Conservation (phyloP, 495 filamentous ascomycete genomes). For the Xanthoparmelia taractica region DNA sequence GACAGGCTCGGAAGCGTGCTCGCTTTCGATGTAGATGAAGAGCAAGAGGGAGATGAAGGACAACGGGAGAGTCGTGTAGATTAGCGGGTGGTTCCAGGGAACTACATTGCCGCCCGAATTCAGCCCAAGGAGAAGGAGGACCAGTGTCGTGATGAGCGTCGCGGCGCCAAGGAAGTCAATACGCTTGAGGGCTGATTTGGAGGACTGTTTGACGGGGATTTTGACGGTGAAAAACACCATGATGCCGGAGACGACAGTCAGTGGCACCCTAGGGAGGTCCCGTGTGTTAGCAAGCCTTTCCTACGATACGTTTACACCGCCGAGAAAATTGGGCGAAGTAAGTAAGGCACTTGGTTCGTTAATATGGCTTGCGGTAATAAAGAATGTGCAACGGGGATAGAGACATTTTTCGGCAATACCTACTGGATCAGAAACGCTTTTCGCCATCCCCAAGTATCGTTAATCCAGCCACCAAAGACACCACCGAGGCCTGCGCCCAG, state of each 20-base stretch:
- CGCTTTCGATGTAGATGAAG: constrained; percentile 54
- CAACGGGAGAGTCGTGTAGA: constrained; percentile 51
- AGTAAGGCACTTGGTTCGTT: neutral
- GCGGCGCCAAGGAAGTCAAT: constrained; percentile 62
- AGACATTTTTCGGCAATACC: neutral
- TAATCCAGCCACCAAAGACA: constrained; percentile 73
- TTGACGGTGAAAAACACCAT: constrained; percentile 61
- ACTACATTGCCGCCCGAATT: constrained; percentile 68
- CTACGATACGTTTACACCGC: neutral
- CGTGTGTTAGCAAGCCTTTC: neutral
- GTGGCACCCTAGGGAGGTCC: constrained; percentile 42
- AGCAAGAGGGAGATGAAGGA: constrained; percentile 43
- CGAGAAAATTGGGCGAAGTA: neutral
- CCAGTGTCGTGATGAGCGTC: constrained; percentile 49
- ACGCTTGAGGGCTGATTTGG: constrained; percentile 52
- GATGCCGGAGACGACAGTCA: constrained; percentile 52
- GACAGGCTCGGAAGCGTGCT: constrained; percentile 53
- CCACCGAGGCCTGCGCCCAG: constrained; percentile 63
- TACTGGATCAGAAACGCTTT: constrained; percentile 69
- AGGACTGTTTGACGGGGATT: constrained; percentile 66
- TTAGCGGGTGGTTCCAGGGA: constrained; percentile 64
- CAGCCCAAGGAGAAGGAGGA: constrained; percentile 59
- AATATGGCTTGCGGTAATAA: neutral
- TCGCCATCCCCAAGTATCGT: constrained; percentile 69
- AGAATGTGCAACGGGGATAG: neutral